Evolutionary conservation across 1,284 basidiomycete genomes (phyloP), one percentile per base, ranked within the genome.

Genomic region (Apiotrichum siamense): DNA sequence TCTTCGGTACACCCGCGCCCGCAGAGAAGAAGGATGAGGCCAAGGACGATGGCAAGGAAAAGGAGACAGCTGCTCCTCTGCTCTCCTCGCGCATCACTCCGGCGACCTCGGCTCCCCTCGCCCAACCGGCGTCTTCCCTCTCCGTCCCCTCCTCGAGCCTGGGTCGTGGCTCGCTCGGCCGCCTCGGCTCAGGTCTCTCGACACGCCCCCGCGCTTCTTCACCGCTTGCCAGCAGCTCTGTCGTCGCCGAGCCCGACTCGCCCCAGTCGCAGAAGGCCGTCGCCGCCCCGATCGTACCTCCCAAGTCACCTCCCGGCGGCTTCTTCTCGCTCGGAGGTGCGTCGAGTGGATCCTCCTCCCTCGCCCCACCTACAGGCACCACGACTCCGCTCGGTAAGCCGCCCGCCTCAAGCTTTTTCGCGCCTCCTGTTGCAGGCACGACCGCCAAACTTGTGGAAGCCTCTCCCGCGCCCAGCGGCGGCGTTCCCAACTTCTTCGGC

Each of bases 201-300:
- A 64, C 57, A 4, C 61, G 67, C 2, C 70, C 69, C 4, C 54
- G 70, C 41, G 65, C 70, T 11, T 68, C 66, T 4, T 73, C 70
- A 4, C 70, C 70, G 9, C 61, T 73, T 1, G 70, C 70, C 6
- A 52, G 47, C 17, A 61, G 55, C 23, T 66, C 64, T 0, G 63
- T 70, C 27, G 55, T 62, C 17, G 66, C 70, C 23, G 53, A 59
- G 38, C 67, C 67, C 1, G 68, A 66, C 40, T 70, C 68, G 11
- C 70, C 70, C 25, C 62, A 65, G 18, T 20, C 40, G 41, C 7
- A 44, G 18, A 41, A 45, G 45, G 39, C 47, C 40, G 32, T 40
- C 40, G n/a, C 37, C 46, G 10, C 53, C 10, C 26, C 40, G 13
- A 32, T 43, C 13, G 49, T 58, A 10, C 35, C 54, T 12, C 27